Conservation (phyloP, 2,329 filamentous ascomycete genomes). For the Dothideomycetidae sp. region DNA sequence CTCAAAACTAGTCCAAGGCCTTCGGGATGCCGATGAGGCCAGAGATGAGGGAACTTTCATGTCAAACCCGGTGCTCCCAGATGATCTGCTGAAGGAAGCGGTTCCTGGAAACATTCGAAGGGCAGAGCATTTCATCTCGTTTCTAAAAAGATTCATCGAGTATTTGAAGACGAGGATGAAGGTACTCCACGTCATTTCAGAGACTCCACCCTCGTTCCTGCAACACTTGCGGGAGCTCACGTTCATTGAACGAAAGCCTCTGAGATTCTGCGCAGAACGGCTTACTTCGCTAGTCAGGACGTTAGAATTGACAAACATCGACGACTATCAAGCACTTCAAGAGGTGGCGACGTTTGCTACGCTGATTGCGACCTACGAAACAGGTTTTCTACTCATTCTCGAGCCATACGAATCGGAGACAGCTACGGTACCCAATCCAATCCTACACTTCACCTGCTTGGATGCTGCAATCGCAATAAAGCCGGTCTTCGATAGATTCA, state of each 20-base stretch:
- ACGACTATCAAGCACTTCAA: conserved; percentile 92
- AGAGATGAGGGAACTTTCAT: conserved; percentile 93
- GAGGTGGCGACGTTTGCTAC: conserved; percentile 97
- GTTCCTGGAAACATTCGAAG: conserved; percentile 91
- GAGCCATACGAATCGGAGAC: conserved; percentile 94
- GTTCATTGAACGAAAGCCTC: conserved; percentile 91
- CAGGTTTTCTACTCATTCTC: conserved; percentile 88
- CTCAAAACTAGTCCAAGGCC: conserved; percentile 80
- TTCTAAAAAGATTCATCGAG: conserved; percentile 92
- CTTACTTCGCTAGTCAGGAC: conserved; percentile 89
- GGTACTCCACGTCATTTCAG: conserved; percentile 90
- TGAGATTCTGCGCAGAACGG: conserved; percentile 88
- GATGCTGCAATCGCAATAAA: conserved; percentile 97
- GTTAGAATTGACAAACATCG: conserved; percentile 89
- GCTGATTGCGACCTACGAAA: conserved; percentile 89
- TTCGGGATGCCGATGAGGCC: conserved; percentile 76
- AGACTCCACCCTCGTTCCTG: conserved; percentile 88
- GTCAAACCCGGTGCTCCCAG: conserved; percentile 86
- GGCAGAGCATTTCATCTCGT: conserved; percentile 90
- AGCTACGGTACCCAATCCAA: conserved; percentile 86
- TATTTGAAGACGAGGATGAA: conserved; percentile 96
- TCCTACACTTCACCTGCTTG: conserved; percentile 93
- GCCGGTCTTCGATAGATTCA: conserved; percentile 92
- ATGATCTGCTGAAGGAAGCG: conserved; percentile 87
- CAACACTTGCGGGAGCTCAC: conserved; percentile 88